Percentiles rank a stretch among this genome's conserved stretches.
phyloP scores from a whole-genome alignment of 305 asterid species.

The Fraxinus sp. region DNA sequence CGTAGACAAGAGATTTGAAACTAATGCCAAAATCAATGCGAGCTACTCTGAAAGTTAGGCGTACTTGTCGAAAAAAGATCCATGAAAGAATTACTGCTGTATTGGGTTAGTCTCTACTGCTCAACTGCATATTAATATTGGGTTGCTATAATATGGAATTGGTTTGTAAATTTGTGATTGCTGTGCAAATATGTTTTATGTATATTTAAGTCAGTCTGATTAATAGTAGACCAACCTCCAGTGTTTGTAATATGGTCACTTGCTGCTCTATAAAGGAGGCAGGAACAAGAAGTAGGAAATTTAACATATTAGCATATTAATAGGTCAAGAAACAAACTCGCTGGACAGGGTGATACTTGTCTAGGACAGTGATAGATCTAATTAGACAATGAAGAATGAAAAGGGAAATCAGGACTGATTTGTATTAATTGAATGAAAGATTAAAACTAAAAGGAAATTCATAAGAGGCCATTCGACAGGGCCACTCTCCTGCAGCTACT shows the following conservation, averaged over 20 bases:
- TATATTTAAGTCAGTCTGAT: neutral
- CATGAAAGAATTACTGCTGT: slow-evolving; percentile 77
- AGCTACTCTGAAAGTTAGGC: slow-evolving; percentile 51
- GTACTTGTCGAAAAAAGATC: slow-evolving; percentile 76
- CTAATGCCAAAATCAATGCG: slow-evolving; percentile 60
- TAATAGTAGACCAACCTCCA: neutral
- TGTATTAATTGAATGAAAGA: too few relatives aligned
- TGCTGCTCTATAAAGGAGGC: neutral
- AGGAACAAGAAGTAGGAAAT: neutral
- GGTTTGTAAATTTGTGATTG: neutral
- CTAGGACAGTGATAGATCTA: neutral
- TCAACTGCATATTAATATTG: neutral
- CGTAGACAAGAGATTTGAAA: slow-evolving; percentile 83
- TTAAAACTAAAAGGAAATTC: too few relatives aligned
- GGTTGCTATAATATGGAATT: neutral
- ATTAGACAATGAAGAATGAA: too few relatives aligned
- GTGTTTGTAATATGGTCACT: neutral
- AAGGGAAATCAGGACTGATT: too few relatives aligned
- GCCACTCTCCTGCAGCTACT: too few relatives aligned
- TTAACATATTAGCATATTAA: neutral
- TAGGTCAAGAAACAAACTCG: neutral
- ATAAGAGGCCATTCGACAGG: too few relatives aligned
- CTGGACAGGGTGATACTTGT: neutral
- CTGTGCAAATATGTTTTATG: neutral
- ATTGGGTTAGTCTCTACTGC: slow-evolving; percentile 46